Evolutionary conservation across 768 basidiomycete species (phyloP), one percentile per base, ranked within the genome.

Genomic region (Clitopilus hobsonii): DNA sequence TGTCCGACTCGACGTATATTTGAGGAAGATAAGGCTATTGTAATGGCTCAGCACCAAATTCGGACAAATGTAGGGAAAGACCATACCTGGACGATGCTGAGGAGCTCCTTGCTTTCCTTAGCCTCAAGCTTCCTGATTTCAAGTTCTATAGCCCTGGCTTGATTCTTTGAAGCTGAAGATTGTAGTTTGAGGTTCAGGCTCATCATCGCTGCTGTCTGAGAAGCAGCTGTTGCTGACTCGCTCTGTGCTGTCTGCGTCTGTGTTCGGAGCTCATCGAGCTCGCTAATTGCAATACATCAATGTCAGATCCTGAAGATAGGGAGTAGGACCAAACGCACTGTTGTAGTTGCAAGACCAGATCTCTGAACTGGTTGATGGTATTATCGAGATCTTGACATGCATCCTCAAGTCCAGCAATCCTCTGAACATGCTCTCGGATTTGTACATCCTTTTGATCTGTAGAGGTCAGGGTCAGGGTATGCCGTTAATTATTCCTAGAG

Each of bases 161-260:
- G 95, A 59, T 91, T 90, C 79, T 96, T 97, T 26, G 88, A 79
- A 0, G 89, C 94, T 1, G 93, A 82, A 0, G 91, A 91, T 68
- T 98, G 96, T 5, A 99, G 79, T 67, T 92, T 97, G 68, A 97
- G 80, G 68, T 98, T 98, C 52, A 97, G 76, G 47, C 94, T 93
- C 80, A 98, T 86, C 77, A 98, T 88, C 2, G 91, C 89, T 2
- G 95, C 95, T 0, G 91, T 89, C 63, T 98, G 94, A 1, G 88
- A 90, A 13, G 84, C 87, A 14, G 92, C 89, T 0, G 85, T 83
- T 1, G 89, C 88, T 2, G 90, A 90, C 66, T 94, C 91, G 24
- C 81, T 79, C 61, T 92, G 89, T 1, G 89, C 91, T 0, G 85
- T 88, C 63, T 91, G 89, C 3, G 93, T 93, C 65, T 94, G 88